Conservation (phyloP, 345 rosid genomes). For the Gynandropsis gynandra region DNA sequence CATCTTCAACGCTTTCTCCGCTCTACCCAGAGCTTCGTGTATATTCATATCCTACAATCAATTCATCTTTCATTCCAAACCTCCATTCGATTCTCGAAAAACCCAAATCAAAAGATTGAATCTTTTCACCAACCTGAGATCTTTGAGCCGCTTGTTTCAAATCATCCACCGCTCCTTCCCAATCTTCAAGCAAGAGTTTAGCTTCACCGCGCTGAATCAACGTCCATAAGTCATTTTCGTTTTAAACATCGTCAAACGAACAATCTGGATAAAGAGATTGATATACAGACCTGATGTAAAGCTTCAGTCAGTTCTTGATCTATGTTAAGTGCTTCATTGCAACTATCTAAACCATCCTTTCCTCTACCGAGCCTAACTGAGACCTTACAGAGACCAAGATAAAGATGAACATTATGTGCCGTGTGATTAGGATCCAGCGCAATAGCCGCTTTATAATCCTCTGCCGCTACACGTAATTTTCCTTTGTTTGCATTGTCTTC, state of each 20-base stretch:
- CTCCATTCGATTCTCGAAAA: background rate
- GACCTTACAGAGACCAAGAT: slow-evolving; percentile 87
- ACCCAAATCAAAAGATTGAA: background rate
- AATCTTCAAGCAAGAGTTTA: slow-evolving; percentile 83
- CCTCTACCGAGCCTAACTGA: slow-evolving; percentile 96
- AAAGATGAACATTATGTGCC: slow-evolving; percentile 82
- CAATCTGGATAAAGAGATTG: background rate
- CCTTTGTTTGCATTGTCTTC: slow-evolving; percentile 89
- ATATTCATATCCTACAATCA: slow-evolving; percentile 61
- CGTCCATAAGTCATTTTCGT: slow-evolving; percentile 1
- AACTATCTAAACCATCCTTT: slow-evolving; percentile 76
- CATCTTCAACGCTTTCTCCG: slow-evolving; percentile 95
- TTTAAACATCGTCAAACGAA: no score
- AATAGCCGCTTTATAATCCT: slow-evolving; percentile 80
- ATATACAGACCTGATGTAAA: slow-evolving; percentile 73
- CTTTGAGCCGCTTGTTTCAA: slow-evolving; percentile 73
- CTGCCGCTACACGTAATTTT: slow-evolving; percentile 80
- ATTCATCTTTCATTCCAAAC: no score
- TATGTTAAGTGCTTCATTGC: slow-evolving; percentile 73
- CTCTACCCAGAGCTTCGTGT: slow-evolving; percentile 71
- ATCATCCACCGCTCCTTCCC: slow-evolving; percentile 98
- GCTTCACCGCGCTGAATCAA: slow-evolving; percentile 85
- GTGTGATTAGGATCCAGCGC: slow-evolving; percentile 80
- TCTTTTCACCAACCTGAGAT: slow-evolving; percentile 65
- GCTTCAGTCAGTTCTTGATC: slow-evolving; percentile 83